These are phyloP conservation scores for Neurospora sp. DNA, from an alignment of 2,329 filamentous ascomycete species.

Conservation along the genomic window DNA sequence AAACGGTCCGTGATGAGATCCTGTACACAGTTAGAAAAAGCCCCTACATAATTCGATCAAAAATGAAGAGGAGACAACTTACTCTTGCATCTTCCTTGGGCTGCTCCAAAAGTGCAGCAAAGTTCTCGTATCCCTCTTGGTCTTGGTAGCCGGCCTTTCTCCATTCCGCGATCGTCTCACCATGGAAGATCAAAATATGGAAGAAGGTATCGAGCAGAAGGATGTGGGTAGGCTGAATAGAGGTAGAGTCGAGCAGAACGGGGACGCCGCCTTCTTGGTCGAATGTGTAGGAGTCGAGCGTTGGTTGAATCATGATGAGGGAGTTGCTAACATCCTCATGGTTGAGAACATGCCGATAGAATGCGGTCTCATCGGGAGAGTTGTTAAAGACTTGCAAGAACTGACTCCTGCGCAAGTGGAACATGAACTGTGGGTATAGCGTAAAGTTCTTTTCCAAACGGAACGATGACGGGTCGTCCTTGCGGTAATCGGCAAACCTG, in stretches of 20 bases:
- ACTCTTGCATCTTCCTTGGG: conserved; percentile 95
- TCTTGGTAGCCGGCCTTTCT: conserved; percentile 96
- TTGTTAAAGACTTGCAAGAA: conserved; percentile 99
- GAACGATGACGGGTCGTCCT: conserved; percentile 97
- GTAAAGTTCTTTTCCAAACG: conserved; percentile 98
- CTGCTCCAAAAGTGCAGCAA: conserved; percentile 74
- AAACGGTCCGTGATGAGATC: conserved; percentile 96
- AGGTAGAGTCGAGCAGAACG: conserved; percentile 91
- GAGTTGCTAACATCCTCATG: conserved; percentile 97
- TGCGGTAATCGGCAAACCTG: conserved; percentile 93
- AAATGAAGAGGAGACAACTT: conserved; percentile 27
- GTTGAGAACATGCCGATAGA: conserved; percentile 93
- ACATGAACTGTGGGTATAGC: conserved; percentile 99
- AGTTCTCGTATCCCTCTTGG: conserved; percentile 97
- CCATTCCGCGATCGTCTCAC: conserved; percentile 96
- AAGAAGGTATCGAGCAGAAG: conserved; percentile 97
- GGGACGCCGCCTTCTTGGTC: conserved; percentile 88
- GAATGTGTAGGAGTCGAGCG: conserved; percentile 92
- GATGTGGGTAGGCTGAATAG: conserved; percentile 89
- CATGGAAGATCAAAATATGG: conserved; percentile 98
- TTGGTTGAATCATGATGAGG: conserved; percentile 97
- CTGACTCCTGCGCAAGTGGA: conserved; percentile 91
- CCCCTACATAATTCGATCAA: not conserved
- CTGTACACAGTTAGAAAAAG: conserved; percentile 31
- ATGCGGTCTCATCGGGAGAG: conserved; percentile 97